Base-by-base conservation (phyloP, 2,329 filamentous ascomycete species). In the Talaromyces albobiverticillius region DNA sequence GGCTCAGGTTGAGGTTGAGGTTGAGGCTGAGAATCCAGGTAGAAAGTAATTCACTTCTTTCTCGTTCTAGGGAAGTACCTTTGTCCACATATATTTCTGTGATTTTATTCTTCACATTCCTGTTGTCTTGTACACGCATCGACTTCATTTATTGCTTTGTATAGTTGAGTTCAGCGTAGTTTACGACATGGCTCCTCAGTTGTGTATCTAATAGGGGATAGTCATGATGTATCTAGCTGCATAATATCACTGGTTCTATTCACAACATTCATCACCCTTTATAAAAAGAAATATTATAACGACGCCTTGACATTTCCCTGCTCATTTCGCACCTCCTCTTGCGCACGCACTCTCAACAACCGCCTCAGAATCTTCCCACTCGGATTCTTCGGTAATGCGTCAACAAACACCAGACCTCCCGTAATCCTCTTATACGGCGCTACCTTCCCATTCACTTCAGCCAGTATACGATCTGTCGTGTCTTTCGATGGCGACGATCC, bases 351-450 rank as follows among this genome's bases (percentile, higher is more conserved):
- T 59, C 78, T 76, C 70, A 84, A 71, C 5, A 78, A 64, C 60
- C 82, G 82, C 46, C 81, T 71, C 64, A 80, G 73, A 48, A 84
- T 83, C 72, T 84, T 85, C 8, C 82, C 82, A 56, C 77, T 80
- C 11, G 78, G 76, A 43, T 82, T 67, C 64, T 82, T 83, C 0
- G 82, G 81, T 51, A 84, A 76, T 58, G 79, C 78, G 46, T 82
- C 76, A 6, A 84, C 74, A 56, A 83, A 82, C 23, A 75, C 69
- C 25, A 82, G 74, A 3, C 80, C 79, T 2, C 79, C 80, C 1
- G 71, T 73, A 1, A 82, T 69, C 53, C 72, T 70, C 61, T 82
- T 82, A 59, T 82, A 78, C 63, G 77, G 80, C 36, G 79, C 70
- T 69, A 85, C 85, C 62, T 82, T 77, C 43, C 82, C 71, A 64